Evolutionary conservation across 495 filamentous ascomycete species (phyloP), one percentile per base, ranked within the genome.

Genomic region (Annulohypoxylon maeteangense): DNA sequence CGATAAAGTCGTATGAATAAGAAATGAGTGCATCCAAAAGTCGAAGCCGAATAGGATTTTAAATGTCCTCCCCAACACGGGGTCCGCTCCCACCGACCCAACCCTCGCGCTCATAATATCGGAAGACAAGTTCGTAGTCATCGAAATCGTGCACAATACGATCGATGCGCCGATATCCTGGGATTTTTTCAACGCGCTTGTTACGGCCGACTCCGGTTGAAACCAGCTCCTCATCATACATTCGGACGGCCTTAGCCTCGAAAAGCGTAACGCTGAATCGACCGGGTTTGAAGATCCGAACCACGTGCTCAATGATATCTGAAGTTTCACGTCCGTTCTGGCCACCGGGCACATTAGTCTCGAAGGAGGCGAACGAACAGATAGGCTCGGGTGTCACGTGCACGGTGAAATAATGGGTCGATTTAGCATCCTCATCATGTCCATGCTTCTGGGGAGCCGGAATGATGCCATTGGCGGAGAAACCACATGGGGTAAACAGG

Each of bases 281-380:
- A 22, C 94, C 94, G 1, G 95, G 95, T 74, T 92, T 92, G 88
- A 99, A 99, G 79, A 98, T 99, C 60, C 86, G 82, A 59, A 98
- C 93, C 20, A 98, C 96, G 63, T 97, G 94, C 80, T 97, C 88
- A 68, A 99, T 90, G 67, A 98, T 88, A 31, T 96, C 94, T 27
- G 89, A 89, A 22, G 95, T 97, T 75, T 93, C 89, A 72, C 94
- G 93, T 11, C 95, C 95, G 55, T 87, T 91, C 80, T 96, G 92
- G 22, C 89, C 88, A 60, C 92, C 89, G n/a, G 96, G 95, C 6
- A 99, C 96, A 71, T 99, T 98, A 70, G 96, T 98, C 85, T 99
- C 96, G 76, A 99, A 99, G 4, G 94, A 97, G 14, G 96, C 96
- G 75, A 97, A 99, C n/a, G 93, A 97, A 85, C 95, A 99, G 75